These are phyloP conservation scores for Sporobolomyces phaffii DNA, from an alignment of 768 basidiomycete genomes.

Conservation along the genomic window DNA sequence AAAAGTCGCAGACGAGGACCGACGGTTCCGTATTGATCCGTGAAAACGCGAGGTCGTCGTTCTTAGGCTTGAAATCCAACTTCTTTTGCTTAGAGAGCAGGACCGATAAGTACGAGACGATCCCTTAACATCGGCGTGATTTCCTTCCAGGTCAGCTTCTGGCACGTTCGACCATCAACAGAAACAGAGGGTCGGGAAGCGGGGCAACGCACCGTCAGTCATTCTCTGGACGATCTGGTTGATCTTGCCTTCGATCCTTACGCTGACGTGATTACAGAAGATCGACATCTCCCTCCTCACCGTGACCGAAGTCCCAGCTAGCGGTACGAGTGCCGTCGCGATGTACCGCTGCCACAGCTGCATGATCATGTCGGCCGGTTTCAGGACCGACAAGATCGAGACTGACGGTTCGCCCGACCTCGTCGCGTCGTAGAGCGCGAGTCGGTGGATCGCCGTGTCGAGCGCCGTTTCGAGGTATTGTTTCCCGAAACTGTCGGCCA, in stretches of 20 bases:
- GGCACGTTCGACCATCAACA: background rate
- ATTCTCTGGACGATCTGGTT: constrained; percentile 74
- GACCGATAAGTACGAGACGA: constrained; percentile 65
- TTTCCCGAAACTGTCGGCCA: constrained; percentile 76
- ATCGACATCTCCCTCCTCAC: constrained; percentile 84
- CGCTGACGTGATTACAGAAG: constrained; percentile 82
- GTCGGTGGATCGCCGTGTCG: constrained; percentile 71
- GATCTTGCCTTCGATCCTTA: constrained; percentile 72
- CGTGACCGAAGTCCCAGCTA: constrained; percentile 71
- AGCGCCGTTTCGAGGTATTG: constrained; percentile 85
- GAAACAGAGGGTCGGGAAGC: background rate
- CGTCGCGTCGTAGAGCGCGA: constrained; percentile 71
- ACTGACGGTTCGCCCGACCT: constrained; percentile 74
- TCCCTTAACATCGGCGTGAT: constrained; percentile 49
- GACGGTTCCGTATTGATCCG: constrained; percentile 93
- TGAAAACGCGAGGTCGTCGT: constrained; percentile 91
- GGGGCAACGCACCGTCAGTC: constrained; percentile 62
- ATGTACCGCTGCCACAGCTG: constrained; percentile 97
- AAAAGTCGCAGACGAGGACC: constrained; percentile 69
- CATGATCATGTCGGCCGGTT: constrained; percentile 73
- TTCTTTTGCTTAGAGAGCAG: constrained; percentile 89
- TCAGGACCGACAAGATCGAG: constrained; percentile 60
- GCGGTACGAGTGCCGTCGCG: constrained; percentile 78
- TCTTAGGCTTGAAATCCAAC: constrained; percentile 91
- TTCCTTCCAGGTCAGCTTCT: too few species aligned